Evolutionary conservation across 202 grass and related monocot species (phyloP), one percentile per base, ranked within the genome.

Genomic region (Schoenoplectus tabernaemontani): DNA sequence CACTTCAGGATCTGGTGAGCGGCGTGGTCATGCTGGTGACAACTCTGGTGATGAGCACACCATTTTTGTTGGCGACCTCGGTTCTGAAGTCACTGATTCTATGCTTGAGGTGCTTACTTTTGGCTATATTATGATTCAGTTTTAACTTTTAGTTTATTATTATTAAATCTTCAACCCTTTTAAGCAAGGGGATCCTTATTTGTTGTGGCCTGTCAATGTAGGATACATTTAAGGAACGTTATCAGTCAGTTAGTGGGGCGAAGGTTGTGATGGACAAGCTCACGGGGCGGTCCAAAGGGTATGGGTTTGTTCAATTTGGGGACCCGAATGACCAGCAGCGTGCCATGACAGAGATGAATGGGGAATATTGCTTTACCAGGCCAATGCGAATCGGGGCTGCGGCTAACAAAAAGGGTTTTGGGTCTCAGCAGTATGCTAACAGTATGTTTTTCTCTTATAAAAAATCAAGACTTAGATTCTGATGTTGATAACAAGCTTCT

Each of bases 271-370:
- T 80, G 1, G 94, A 97, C 60, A 93, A 79, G 84, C 39, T 82
- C 69, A 93, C 89, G 72, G 94, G 94, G 4, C 72, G 63, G 10
- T 78, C 94, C 53, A 97, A 97, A 85, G 94, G 94, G 70, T 97
- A 93, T 71, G 94, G 94, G n/a, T 97, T 97, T 39, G 89, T 97
- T 58, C 87, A 67, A 54, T 97, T 97, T 82, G 91, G 86, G 46
- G 91, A 97, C 81, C 38, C 61, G 48, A 91, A 78, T 87, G 94
- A 92, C 46, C 91, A 93, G 73, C 33, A 85, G 87, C 87, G 82
- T 78, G 94, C 94, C 82, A 90, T 97, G 94, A 84, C 85, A 48
- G 94, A 97, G 66, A 97, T 97, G 94, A 97, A 97, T 83, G 91
- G 94, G 57, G 33, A 42, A 22, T 78, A 58, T 20, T 90, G 92